Evolutionary conservation across 2,329 filamentous ascomycete genomes (phyloP), one percentile per base, ranked within the genome.

Genomic region (Bipolaris zeicola): DNA sequence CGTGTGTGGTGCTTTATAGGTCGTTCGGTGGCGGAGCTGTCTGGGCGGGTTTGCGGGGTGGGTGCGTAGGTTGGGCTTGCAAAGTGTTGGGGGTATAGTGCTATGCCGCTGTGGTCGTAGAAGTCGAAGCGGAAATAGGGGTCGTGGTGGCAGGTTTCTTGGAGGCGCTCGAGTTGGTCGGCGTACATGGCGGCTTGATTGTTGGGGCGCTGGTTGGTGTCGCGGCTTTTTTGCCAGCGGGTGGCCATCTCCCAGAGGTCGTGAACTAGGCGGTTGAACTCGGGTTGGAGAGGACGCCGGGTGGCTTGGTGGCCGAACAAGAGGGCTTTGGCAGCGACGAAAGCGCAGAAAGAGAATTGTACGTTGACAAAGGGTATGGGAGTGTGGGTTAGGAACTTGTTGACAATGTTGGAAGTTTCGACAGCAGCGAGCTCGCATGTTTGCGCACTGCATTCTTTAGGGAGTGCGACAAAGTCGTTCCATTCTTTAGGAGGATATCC

Each of bases 281-380:
- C 70, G 0, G 68, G 57, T 37, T 62, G 61, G 5, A 72, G 52
- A 3, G 65, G 43, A 26, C 48, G 57, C 26, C 54, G 49, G 3
- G 54, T 62, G 13, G 53, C 60, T 54, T 71, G 67, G 22, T 68
- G 63, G 18, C 66, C 68, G 39, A 68, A 74, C 1, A 74, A 54
- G 1, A 74, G 55, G 11, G 68, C 68, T 47, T 74, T 74, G 5
- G 71, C 71, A 4, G 70, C 70, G 8, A 73, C 62, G 22, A 70
- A 73, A 1, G 70, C 61, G 34, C 71, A 74, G 31, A 74, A 74
- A 8, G 69, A 61, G 34, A 74, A 73, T 16, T 74, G 71, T 1
- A 67, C 66, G 36, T 73, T 74, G 5, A 74, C 71, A n/a, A 74
- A 74, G 0, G 67, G 69, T 24, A 72, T 69, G 0, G 59, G 56